Base-by-base conservation (phyloP, 441 rosid genomes). In the Gossypium schwendimanii region DNA sequence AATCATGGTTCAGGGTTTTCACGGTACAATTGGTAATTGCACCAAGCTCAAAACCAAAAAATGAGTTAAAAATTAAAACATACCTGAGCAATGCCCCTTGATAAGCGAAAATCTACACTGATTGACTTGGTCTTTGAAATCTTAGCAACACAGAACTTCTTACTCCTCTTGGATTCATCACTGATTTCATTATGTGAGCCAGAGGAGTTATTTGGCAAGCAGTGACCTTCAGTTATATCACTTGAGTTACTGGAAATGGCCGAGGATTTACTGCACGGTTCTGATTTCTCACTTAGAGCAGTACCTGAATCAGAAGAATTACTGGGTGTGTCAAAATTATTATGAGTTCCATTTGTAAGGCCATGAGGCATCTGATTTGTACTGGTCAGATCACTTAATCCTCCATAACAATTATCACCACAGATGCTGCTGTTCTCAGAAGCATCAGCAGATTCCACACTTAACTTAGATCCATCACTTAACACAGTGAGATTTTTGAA, bases 61-160 rank as follows among this genome's bases (percentile, higher is more conserved):
- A 55, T 53, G 52, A 65, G 70, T 21, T 5, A 36, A 55, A 61
- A 59, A 71, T 17, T 3, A 36, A 44, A 69, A 59, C 67, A 49
- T 80, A 91, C 99, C 95, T 93, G 97, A 18, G 98, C 95, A 81
- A 93, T 95, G 76, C 99, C 99, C 85, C 96, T 88, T 75, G 99
- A 95, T 53, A 93, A 86, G 65, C 99, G 91, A 64, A 95, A 89
- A 85, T 93, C 98, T 73, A 95, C 90, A 72, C 90, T 95, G 76
- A 93, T 91, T 39, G 99, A 90, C 74, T 88, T 87, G 69, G 81
- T 79, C 82, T 87, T 92, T 68, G 97, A 87, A 75, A 89, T 77
- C 83, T 80, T 89, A 66, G 95, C 81, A 45, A 86, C 87, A 82
- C 84, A 82, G 72, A 84, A 82, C 76, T 89, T 89, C 75, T 86